Conservation (phyloP, 306 rosid species). For the Cicer bijugum region DNA sequence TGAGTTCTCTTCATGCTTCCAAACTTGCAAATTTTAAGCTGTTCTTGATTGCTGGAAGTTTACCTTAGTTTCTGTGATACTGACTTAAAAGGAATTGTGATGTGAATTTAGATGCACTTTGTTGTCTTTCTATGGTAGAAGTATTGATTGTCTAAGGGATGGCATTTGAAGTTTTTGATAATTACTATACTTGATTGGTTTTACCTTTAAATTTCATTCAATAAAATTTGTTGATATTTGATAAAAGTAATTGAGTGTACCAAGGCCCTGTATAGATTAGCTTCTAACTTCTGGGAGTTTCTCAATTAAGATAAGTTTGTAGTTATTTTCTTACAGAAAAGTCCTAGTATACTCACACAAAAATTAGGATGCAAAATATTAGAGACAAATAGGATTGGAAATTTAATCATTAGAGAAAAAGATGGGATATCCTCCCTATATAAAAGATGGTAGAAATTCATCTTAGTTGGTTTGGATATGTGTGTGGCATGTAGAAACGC, state of each 20-base stretch:
- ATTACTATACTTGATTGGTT: background rate
- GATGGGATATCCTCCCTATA: background rate
- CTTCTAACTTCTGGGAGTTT: background rate
- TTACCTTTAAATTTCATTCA: conserved; percentile 16
- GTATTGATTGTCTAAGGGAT: conserved; percentile 10
- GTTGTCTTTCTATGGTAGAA: conserved; percentile 22
- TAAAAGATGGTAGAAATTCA: background rate
- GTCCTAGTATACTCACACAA: background rate
- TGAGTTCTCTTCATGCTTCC: conserved; percentile 9
- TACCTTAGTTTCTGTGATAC: conserved; percentile 12
- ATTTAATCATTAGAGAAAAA: background rate
- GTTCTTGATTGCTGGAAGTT: conserved; percentile 16
- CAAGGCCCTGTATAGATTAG: background rate
- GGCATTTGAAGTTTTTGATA: conserved; percentile 29
- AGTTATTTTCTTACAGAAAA: background rate
- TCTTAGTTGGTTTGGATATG: background rate
- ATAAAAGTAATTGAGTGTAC: conserved; percentile 19
- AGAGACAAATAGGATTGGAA: background rate
- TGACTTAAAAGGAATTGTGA: conserved; percentile 1
- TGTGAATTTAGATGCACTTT: background rate
- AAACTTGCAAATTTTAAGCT: conserved; percentile 5
- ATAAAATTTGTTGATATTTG: background rate
- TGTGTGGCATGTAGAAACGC: background rate
- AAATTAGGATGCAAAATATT: background rate
- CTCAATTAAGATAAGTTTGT: background rate